Base-by-base conservation (phyloP, 768 basidiomycete species). In the Amanita jacksonii region DNA sequence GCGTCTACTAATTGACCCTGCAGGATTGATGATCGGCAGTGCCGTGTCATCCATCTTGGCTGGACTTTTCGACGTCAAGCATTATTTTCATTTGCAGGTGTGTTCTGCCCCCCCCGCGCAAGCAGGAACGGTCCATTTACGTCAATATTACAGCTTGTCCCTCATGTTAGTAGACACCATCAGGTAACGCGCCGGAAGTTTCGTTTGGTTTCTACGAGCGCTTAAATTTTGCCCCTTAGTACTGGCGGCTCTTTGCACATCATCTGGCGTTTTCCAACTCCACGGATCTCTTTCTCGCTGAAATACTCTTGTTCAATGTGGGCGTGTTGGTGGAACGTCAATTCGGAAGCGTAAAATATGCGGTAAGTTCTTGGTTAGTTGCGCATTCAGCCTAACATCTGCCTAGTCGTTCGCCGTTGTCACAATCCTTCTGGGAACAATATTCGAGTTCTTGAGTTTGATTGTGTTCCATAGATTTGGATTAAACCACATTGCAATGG, bases 291-390 rank as follows among this genome's bases (percentile, higher is more conserved):
- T 72, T 96, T 45, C 58, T 96, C 33, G 79, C 76, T 0, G 77
- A 84, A 48, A 51, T 94, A 19, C 47, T 91, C 4, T 62, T 94
- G 1, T 92, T 81, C 62, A 78, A 79, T 54, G 68, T 78, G 15
- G 77, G 74, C 2, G 59, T 87, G 1, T 73, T 72, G 19, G 70
- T 94, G 23, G 93, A 97, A 55, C 75, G 93, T 42, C 77, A 79
- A 32, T 96, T 90, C 55, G 92, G 93, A 8, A 81, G 81, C 43
- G 62, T 84, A 46, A 96, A 96, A 61, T 96, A 76, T 62, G 88
- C 87, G 23, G 89, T 91, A 51, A 61, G 79, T 51, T 36, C n/a
- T 24, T 8, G 19, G 18, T 19, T 22, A 19, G 9, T 8, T 16
- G 8, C 3, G 10, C 19, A 22, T 13, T 19, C 31, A 28, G 18